Percentiles rank a stretch among this genome's conserved stretches.
These are phyloP conservation scores for Rhodamnia rubescens DNA, from an alignment of 345 rosid species.

Conservation along the genomic window DNA sequence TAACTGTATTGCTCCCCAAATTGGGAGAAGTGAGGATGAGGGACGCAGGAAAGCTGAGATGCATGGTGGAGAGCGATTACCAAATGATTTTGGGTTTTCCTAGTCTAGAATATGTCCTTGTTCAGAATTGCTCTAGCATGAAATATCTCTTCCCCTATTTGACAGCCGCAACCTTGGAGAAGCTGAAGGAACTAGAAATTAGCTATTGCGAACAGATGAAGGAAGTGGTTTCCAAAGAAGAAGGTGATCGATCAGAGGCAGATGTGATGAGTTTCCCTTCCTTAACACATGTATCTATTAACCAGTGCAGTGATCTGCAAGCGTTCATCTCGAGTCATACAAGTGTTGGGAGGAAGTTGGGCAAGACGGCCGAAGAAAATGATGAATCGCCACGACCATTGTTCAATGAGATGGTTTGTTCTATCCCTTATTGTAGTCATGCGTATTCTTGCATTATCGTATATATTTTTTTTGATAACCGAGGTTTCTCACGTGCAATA, in stretches of 20 bases:
- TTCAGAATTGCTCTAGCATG: accelerated
- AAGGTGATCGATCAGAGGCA: neutral
- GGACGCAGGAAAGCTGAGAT: accelerated
- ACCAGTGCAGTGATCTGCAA: neutral
- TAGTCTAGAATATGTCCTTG: accelerated
- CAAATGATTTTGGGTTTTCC: neutral
- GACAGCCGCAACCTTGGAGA: neutral
- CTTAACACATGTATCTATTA: accelerated
- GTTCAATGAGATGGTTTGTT: neutral
- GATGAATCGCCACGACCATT: neutral
- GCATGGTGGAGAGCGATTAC: neutral
- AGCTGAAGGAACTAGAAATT: accelerated
- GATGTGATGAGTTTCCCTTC: neutral
- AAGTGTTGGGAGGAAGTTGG: neutral
- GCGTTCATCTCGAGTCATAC: neutral
- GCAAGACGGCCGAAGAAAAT: accelerated
- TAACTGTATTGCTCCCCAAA: neutral
- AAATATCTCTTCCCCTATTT: neutral
- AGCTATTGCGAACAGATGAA: neutral
- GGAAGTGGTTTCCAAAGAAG: neutral
- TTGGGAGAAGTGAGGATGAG: accelerated
- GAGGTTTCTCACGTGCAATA: neutral
- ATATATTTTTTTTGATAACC: accelerated
- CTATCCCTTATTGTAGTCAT: neutral
- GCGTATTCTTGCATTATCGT: accelerated